These are phyloP conservation scores for Dothideomycetidae sp. DNA, from an alignment of 2,329 filamentous ascomycete species.

Conservation along the genomic window DNA sequence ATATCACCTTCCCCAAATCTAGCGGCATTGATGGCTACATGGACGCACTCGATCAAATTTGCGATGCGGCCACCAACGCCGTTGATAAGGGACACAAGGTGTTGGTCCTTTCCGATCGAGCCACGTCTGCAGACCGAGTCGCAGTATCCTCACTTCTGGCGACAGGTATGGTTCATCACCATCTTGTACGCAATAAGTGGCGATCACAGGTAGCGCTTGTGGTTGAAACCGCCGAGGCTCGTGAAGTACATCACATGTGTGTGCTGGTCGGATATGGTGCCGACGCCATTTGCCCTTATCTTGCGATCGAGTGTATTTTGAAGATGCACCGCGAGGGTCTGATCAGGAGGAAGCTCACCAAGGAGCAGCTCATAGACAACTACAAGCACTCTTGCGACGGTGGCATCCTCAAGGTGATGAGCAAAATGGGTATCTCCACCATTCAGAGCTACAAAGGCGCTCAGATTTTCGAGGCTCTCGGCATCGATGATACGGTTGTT, in stretches of 20 bases:
- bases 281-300: conserved; percentile 87
- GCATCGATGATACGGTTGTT: conserved; percentile 80
- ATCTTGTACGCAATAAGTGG: conserved; percentile 92
- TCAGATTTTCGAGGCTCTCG: conserved; percentile 93
- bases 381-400: conserved; percentile 96
- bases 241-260: conserved; percentile 97
- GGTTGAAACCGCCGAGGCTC: conserved; percentile 85
- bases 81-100: conserved; percentile 74
- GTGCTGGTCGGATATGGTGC: conserved; percentile 93
- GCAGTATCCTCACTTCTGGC: conserved; percentile 75
- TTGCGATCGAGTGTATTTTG: conserved; percentile 89
- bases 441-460: conserved; percentile 94
- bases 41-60: conserved; percentile 76
- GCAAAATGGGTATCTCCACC: conserved; percentile 98
- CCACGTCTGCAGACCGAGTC: conserved; percentile 67
- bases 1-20: conserved; percentile 82
- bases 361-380: conserved; percentile 77
- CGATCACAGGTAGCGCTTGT: conserved; percentile 74
- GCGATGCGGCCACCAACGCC: conserved; percentile 66
- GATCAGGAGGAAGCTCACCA: conserved; percentile 74
- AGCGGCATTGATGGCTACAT: conserved; percentile 75
- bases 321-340: conserved; percentile 91
- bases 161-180: conserved; percentile 88
- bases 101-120: conserved; percentile 79
- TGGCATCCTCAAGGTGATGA: conserved; percentile 97